Percentiles rank a stretch among this genome's conserved stretches.
Conservation (phyloP, 176 grass and related monocot species). For the Juncus inflexus region DNA sequence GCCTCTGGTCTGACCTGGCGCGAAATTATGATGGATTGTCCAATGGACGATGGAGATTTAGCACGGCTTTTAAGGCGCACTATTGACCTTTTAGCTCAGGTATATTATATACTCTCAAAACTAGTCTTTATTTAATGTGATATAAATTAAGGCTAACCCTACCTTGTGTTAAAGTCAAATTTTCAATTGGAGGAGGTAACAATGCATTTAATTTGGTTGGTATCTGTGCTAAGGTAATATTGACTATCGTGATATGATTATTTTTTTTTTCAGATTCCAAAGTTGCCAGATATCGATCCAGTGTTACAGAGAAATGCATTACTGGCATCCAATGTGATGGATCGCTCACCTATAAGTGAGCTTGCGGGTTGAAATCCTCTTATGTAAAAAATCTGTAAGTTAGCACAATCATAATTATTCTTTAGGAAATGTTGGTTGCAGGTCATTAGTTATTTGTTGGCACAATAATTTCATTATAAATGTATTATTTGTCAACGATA, state of each 20-base stretch:
- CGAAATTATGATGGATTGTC: constrained; percentile 96
- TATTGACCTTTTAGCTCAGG: constrained; percentile 91
- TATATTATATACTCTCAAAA: constrained; percentile 23
- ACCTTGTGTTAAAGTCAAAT: too few relatives aligned
- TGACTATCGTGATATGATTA: background rate
- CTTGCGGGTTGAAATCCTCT: constrained; percentile 53
- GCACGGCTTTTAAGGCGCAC: constrained; percentile 81
- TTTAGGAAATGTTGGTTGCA: constrained; percentile 2
- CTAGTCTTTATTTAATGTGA: background rate
- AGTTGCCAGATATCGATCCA: constrained; percentile 92
- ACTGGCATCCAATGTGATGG: constrained; percentile 75
- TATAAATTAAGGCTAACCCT: background rate
- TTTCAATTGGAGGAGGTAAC: too few relatives aligned
- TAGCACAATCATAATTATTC: background rate
- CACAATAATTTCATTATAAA: too few relatives aligned
- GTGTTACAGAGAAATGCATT: constrained; percentile 64
- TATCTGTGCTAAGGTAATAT: background rate
- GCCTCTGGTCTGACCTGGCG: constrained; percentile 93
- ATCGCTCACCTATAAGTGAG: constrained; percentile 79
- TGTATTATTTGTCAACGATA: too few relatives aligned
- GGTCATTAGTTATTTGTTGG: constrained; percentile 10
- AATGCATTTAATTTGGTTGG: background rate
- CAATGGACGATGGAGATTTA: constrained; percentile 97
- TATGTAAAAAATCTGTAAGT: constrained; percentile 29
- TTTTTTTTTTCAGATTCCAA: constrained; percentile 67